Evolutionary conservation across 805 yeast genomes (phyloP).

Genomic region (Vanderwaltozyma polyspora): DNA sequence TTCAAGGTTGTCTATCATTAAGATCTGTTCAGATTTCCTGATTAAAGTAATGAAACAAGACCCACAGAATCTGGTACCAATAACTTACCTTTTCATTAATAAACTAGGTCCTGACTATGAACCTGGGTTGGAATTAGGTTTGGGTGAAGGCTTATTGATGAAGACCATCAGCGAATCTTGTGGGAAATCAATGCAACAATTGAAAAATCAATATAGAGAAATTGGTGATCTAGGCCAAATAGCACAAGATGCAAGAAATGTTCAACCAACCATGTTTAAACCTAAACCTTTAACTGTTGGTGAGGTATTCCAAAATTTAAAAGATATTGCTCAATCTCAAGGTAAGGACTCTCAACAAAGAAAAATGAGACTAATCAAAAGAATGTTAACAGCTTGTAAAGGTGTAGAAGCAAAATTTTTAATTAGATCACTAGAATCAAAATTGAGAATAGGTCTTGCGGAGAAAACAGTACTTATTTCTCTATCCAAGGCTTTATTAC

Average conservation of each 20-base stretch:
- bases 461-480: conserved; percentile 84
- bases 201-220: conserved; percentile 64
- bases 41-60: conserved; percentile 46
- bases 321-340: conserved; percentile 62
- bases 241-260: conserved; percentile 71
- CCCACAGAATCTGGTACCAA: conserved; percentile 46
- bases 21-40: conserved; percentile 64
- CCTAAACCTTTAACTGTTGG: conserved; percentile 70
- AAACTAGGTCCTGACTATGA: conserved; percentile 92
- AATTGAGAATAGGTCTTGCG: conserved; percentile 84
- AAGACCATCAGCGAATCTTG: conserved; percentile 86
- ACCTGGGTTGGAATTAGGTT: conserved; percentile 75
- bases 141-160: conserved; percentile 81
- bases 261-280: conserved; percentile 87
- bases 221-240: conserved; percentile 87
- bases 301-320: conserved; percentile 61
- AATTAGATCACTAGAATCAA: conserved; percentile 85
- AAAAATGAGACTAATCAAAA: conserved; percentile 70
- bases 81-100: conserved; percentile 79
- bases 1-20: conserved; percentile 71
- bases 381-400: conserved; percentile 75
- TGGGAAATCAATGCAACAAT: conserved; percentile 62
- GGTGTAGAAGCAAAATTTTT: conserved; percentile 83
- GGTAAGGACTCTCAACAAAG: conserved; percentile 75
- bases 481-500: conserved; percentile 70